Percentiles rank a stretch among this genome's conserved stretches.
phyloP scores from a whole-genome alignment of 2,329 filamentous ascomycete species.

The Ceratocystis cubensis region DNA sequence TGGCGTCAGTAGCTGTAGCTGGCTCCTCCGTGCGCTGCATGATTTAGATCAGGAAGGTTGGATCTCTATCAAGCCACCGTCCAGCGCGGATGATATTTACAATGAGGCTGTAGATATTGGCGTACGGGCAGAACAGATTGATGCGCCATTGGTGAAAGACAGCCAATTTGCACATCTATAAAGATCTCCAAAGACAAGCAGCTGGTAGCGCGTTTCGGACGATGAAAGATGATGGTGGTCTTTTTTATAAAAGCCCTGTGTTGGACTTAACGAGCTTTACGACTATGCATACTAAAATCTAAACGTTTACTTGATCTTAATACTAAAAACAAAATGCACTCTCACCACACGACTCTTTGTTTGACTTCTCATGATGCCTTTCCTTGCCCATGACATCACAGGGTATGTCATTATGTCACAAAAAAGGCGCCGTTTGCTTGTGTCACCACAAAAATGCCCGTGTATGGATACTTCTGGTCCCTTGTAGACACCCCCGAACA shows the following conservation, averaged over 20 bases:
- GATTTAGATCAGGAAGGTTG: slow-evolving; percentile 19
- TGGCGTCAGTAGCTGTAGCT: slow-evolving; percentile 19
- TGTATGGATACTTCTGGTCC: slow-evolving; percentile 13
- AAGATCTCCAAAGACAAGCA: too few species aligned
- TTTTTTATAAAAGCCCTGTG: too few species aligned
- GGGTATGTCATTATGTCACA: not conserved
- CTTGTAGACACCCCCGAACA: not conserved
- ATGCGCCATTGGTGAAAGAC: slow-evolving; percentile 15
- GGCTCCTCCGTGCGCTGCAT: slow-evolving; percentile 15
- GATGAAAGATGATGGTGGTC: too few species aligned
- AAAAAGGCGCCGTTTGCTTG: not conserved
- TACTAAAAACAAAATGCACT: too few species aligned
- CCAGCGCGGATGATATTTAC: slow-evolving; percentile 12
- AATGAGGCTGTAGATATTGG: slow-evolving; percentile 17
- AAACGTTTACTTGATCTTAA: too few species aligned
- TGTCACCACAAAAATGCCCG: not conserved
- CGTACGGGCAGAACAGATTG: slow-evolving; percentile 14
- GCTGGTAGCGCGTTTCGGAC: too few species aligned
- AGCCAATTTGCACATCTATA: slow-evolving; percentile 14
- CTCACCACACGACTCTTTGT: too few species aligned
- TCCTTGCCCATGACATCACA: not conserved
- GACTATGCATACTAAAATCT: too few species aligned
- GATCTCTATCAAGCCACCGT: slow-evolving; percentile 16
- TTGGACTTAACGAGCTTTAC: too few species aligned
- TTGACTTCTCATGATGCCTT: not conserved